Evolutionary conservation across 1,284 basidiomycete genomes (phyloP), one percentile per base, ranked within the genome.

Genomic region (Xerocomus amazonicus): DNA sequence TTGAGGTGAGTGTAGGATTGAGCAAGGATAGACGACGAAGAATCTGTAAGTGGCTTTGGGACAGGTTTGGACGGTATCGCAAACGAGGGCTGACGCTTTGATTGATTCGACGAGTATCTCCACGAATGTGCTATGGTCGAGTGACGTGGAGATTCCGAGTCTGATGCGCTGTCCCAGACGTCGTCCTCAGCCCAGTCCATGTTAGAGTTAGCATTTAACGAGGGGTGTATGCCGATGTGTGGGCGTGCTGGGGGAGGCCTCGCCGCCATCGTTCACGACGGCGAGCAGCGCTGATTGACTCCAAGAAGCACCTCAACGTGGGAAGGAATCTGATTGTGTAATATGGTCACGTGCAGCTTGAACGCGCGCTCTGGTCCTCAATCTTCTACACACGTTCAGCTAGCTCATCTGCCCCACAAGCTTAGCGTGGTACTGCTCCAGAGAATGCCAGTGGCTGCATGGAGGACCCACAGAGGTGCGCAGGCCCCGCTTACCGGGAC

Each of bases 141-240:
- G 47, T 76, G 78, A 55, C 72, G 66, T 40, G 80, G 77, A 37
- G 82, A 81, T 65, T 92, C 91, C 40, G 84, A 83, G 69, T 93
- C 91, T 4, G 90, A 92, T 48, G 78, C 78, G 58, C 85, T 88
- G 72, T 94, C 91, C 91, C 92, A 94, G 40, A 84, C 90, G 66
- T 94, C 91, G 58, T 94, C 91, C 65, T 90, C 87, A 10, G 72
- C 84, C 86, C 87, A 87, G 50, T 88, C 83, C 52, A 65, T 62
- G 60, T 54, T 74, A 70, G 51, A 69, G 58, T 37, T 73, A 64
- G 59, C 77, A 79, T 60, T 78, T 76, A 58, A 69, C 13, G 80
- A 75, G 5, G 82, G 73, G 53, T 80, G 78, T 42, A 88, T 72
- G 43, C 77, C 83, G 54, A 87, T 80, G 68, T 90, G 87, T 40